Conservation (phyloP, 495 filamentous ascomycete genomes). For the Melanomma pulvis-pyrius region DNA sequence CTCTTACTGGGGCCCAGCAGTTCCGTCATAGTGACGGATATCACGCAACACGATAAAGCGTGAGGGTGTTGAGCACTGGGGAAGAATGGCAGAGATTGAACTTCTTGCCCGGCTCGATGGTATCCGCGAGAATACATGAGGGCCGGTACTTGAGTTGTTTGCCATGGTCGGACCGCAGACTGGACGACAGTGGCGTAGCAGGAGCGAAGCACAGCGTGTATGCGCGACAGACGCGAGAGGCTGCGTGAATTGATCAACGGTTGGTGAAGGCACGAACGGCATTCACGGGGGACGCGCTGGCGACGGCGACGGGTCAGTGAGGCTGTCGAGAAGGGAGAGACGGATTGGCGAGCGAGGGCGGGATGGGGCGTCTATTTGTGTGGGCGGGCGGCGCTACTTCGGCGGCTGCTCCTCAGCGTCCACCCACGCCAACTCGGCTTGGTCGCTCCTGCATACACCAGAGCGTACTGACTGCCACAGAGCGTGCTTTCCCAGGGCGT, state of each 20-base stretch:
- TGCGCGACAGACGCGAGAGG: background rate
- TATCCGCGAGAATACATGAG: background rate
- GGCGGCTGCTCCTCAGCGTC: background rate
- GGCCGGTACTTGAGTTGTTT: background rate
- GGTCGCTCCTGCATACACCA: background rate
- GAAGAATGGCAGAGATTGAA: background rate
- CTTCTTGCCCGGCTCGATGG: background rate
- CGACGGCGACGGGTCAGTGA: background rate
- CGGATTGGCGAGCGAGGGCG: background rate
- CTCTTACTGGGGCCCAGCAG: background rate
- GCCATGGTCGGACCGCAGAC: background rate
- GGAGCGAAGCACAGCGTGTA: background rate
- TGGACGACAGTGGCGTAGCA: background rate
- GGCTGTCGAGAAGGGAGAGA: background rate
- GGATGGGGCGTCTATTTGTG: constrained; percentile 13
- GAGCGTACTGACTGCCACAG: constrained; percentile 5
- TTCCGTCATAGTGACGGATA: background rate
- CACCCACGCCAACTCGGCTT: background rate
- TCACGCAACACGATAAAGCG: background rate
- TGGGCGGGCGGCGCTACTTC: background rate
- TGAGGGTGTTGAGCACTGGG: background rate
- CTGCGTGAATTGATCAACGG: background rate
- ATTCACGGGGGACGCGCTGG: background rate
- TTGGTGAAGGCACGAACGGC: background rate
- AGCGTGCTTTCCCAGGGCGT: constrained; percentile 11